Evolutionary conservation across 116 monocot genomes (phyloP).

Genomic region (Trichopus zeylanicus): DNA sequence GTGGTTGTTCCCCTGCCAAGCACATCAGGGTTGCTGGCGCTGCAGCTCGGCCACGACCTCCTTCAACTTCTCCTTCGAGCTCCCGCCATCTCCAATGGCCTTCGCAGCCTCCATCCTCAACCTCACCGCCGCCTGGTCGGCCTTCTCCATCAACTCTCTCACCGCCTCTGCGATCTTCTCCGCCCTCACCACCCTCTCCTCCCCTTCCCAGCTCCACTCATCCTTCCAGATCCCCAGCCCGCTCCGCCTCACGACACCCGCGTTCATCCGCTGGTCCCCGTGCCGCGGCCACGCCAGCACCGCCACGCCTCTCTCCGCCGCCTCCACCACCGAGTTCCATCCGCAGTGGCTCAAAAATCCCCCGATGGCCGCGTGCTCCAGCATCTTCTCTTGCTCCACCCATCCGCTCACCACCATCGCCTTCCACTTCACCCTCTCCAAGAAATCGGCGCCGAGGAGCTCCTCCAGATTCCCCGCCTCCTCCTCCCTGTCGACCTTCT

Average conservation of each 20-base stretch:
- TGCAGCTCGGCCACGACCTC: constrained; percentile 1
- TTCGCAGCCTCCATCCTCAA: background rate
- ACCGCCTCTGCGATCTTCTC: constrained; percentile 9
- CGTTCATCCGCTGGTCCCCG: constrained; percentile 9
- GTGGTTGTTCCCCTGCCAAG: too few species aligned
- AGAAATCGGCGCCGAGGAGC: constrained; percentile 6
- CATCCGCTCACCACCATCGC: constrained; percentile 16
- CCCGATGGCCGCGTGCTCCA: constrained; percentile 33
- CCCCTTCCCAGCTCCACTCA: constrained; percentile 8
- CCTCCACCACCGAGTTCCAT: constrained; percentile 47
- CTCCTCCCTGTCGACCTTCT: constrained; percentile 19
- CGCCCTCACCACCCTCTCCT: constrained; percentile 2
- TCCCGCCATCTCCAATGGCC: constrained; percentile 1
- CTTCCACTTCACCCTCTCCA: constrained; percentile 10
- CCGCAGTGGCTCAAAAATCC: constrained; percentile 61
- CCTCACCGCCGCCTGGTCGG: background rate
- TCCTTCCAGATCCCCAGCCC: constrained; percentile 12
- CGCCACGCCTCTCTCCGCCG: constrained; percentile 3
- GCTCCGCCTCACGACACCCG: constrained; percentile 9
- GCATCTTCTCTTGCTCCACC: constrained; percentile 21
- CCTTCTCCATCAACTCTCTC: constrained; percentile 8
- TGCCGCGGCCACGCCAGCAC: constrained; percentile 12
- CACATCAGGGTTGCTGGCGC: too few species aligned
- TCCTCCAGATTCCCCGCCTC: constrained; percentile 7
- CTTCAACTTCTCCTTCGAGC: background rate